phyloP scores from a whole-genome alignment of 2,329 filamentous ascomycete species.

The Penicillium sp. region DNA sequence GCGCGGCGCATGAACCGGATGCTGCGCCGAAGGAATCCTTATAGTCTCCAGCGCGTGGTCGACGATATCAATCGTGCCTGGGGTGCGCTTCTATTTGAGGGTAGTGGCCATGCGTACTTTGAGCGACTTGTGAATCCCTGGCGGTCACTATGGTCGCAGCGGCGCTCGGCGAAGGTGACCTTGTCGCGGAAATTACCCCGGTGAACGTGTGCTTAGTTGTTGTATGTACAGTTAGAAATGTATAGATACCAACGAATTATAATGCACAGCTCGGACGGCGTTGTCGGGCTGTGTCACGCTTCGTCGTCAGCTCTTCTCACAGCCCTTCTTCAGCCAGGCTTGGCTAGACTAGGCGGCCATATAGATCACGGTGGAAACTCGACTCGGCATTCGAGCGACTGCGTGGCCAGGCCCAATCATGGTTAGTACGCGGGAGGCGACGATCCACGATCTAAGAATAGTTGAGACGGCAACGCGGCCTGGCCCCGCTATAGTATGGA shows the following conservation, averaged over 20 bases:
- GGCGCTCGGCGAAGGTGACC: conserved; percentile 3
- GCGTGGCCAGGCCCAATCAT: conserved; percentile 16
- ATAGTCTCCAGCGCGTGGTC: conserved; percentile 30
- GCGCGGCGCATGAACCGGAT: conserved; percentile 35
- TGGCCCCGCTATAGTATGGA: conserved; percentile 18
- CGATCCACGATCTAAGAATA: conserved; percentile 28
- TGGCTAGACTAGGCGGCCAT: too few species aligned
- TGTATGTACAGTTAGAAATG: not conserved
- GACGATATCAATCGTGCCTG: conserved; percentile 36
- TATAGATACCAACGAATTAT: too few species aligned
- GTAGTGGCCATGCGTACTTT: conserved; percentile 20
- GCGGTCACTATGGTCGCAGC: conserved; percentile 13
- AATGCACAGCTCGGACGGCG: too few species aligned
- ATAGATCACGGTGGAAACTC: too few species aligned
- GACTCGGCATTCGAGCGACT: too few species aligned
- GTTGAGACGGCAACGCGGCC: conserved; percentile 32
- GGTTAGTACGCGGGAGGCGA: conserved; percentile 10
- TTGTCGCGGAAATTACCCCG: conserved; percentile 4
- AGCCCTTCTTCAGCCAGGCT: too few species aligned
- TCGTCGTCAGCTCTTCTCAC: not conserved
- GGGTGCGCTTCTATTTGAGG: conserved; percentile 33
- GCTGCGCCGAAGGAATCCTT: conserved; percentile 39
- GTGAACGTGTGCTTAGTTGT: not conserved
- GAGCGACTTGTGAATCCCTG: conserved; percentile 25
- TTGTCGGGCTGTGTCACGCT: conserved; percentile 2